These are phyloP conservation scores for Colletotrichum tamarilloi DNA, from an alignment of 2,329 filamentous ascomycete genomes.

Conservation along the genomic window DNA sequence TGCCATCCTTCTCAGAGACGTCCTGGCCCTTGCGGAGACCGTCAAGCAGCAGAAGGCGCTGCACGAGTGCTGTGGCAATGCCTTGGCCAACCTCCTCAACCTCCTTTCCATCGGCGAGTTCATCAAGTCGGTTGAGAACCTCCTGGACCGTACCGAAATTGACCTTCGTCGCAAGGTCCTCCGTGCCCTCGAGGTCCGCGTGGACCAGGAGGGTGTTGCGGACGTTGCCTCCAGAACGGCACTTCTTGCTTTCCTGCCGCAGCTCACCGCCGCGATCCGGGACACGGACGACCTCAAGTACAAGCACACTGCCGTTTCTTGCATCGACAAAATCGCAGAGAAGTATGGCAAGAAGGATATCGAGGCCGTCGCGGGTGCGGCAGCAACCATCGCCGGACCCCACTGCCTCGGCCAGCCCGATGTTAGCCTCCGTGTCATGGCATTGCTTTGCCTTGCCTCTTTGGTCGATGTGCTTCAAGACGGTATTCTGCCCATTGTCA, in stretches of 20 bases:
- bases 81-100: constrained; percentile 83
- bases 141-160: constrained; percentile 81
- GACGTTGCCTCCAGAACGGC: constrained; percentile 76
- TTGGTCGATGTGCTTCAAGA: constrained; percentile 90
- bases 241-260: constrained; percentile 82
- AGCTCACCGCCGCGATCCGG: constrained; percentile 80
- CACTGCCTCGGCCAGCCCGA: constrained; percentile 82
- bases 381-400: constrained; percentile 79
- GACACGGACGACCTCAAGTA: constrained; percentile 78
- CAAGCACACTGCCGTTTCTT: constrained; percentile 87
- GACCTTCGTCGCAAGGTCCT: constrained; percentile 83
- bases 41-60: constrained; percentile 67
- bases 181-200: constrained; percentile 81
- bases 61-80: constrained; percentile 71
- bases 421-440: constrained; percentile 79
- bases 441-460: constrained; percentile 89
- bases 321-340: constrained; percentile 92
- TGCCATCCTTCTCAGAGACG: constrained; percentile 73
- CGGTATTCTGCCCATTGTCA: constrained; percentile 85
- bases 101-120: constrained; percentile 90
- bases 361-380: constrained; percentile 79
- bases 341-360: constrained; percentile 95
- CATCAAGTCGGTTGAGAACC: constrained; percentile 84
- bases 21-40: constrained; percentile 73
- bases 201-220: constrained; percentile 77